Conservation (phyloP, 306 rosid genomes). For the Prunus armeniaca region DNA sequence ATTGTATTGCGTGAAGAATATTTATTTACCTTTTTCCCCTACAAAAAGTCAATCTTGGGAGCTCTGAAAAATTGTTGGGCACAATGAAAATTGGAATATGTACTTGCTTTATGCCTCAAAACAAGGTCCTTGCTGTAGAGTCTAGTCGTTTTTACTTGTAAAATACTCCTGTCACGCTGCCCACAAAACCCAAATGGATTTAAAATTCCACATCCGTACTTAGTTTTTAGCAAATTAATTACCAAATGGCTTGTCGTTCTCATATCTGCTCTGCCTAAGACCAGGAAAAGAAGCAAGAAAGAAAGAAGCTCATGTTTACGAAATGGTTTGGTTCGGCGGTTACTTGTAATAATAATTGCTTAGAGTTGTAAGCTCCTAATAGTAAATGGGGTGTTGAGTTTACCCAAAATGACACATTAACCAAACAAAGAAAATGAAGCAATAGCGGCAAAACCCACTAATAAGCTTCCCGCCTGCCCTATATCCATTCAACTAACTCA, state of each 20-base stretch:
- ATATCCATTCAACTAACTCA: background rate
- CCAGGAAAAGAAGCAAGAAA: background rate
- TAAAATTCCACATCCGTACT: background rate
- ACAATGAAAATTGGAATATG: background rate
- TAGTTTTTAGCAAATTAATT: background rate
- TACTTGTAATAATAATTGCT: conserved; percentile 29
- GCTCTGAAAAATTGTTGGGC: background rate
- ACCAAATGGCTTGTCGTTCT: background rate
- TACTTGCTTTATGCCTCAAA: conserved; percentile 3
- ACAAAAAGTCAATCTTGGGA: background rate
- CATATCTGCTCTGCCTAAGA: background rate
- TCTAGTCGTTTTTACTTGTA: background rate
- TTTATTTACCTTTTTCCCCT: background rate
- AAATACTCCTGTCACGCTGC: background rate
- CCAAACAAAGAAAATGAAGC: conserved; percentile 21
- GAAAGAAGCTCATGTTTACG: background rate
- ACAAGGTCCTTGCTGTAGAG: background rate
- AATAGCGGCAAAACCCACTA: conserved; percentile 18
- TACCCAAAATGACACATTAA: conserved; percentile 57
- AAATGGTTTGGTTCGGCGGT: background rate
- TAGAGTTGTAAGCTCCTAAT: conserved; percentile 14
- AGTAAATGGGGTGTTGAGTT: conserved; percentile 27
- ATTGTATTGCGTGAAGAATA: background rate
- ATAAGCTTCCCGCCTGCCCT: background rate
- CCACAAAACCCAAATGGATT: background rate